Evolutionary conservation across 2,329 filamentous ascomycete genomes (phyloP), one percentile per base, ranked within the genome.

Genomic region (Gaeumannomyces sp.): DNA sequence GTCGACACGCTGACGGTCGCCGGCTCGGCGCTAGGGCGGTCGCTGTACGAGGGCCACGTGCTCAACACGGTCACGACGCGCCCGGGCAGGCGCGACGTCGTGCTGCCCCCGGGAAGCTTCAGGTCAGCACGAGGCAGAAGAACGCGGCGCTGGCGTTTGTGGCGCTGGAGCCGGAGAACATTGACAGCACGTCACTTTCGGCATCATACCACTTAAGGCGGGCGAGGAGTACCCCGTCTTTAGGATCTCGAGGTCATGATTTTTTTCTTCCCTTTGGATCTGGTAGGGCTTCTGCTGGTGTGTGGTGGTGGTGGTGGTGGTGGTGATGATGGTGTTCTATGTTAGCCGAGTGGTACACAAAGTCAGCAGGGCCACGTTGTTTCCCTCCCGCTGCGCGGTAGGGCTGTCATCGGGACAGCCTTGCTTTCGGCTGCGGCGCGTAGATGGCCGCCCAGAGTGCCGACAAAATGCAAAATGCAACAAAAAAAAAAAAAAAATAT

Each of bases 41-140:
- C 13, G 4, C n/a, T 57, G 7, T 63, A 63, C 61, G 61, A 63
- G n/a, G 61, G 61, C 10, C 45, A 57, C 45, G 61, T 63, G 27
- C 45, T 56, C 28, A 58, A 57, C 45, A 63, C 61, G 28, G 61
- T 58, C 28, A 58, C 61, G 16, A 63, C 61, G 2, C 16, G 8
- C 11, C 5, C 28, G 8, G 50, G 25, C 16, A 38, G 16, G 45
- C 45, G 61, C 27, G 28, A 58, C 3, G 45, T 63, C 25, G n/a
- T 33, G 19, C 61, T 63, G 28, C 61, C 61, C 19, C 27, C 33
- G 22, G 61, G 61, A 3, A 63, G 45, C 50, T 58, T 63, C 28
- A n/a, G 25, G 61, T 63, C 61, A 58, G 29, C 61, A 63, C 61
- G 61, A 27, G 61, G 50, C 61, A 63, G 29, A 63, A 63, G 61